Base-by-base conservation (phyloP, 2,329 filamentous ascomycete species). In the Fusarium sp. region DNA sequence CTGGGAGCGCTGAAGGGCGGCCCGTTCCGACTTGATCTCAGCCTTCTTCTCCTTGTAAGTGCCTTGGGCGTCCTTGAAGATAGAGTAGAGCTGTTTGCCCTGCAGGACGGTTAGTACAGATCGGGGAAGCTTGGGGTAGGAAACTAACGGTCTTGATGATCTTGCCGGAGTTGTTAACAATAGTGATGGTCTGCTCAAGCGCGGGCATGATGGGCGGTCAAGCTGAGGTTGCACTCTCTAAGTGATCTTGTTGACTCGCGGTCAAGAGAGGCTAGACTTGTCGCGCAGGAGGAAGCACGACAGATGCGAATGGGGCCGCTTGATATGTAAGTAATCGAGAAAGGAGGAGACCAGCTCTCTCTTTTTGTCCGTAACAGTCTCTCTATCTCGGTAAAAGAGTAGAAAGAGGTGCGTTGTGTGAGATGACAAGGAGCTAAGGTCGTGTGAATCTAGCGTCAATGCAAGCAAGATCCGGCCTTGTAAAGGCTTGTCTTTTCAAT, bases 21-120 rank as follows among this genome's bases (percentile, higher is more conserved):
- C 77, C 13, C 82, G 82, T 71, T 92, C 88, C 18, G 90, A 88
- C 77, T 89, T 89, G 73, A 97, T 86, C 72, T 93, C 89, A 6
- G 92, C 91, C 79, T 96, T 97, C 77, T 92, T 92, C 76, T 97
- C 93, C 62, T 90, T 87, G 81, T 98, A 98, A 63, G 92, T 92
- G 58, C 90, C 89, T 77, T 93, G 93, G 69, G 94, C 95, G 78
- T 97, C 93, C 79, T 93, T 97, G 85, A 97, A 96, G 76, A 97
- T 91, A 77, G 89, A 90, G 76, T 96, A 87, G 23, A 98, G 84
- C 74, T 97, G 92, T 81, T 96, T 97, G 76, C 93, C 93, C 93
- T 96, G 76, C 5, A 36, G 16, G 20, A 56, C n/a, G 46, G 69
- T 74, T 59, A 72, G 70, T 55, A 44, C 14, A 16, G n/a, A 16